Conservation (phyloP, 352 stramenopile genomes). For the Pythium apleroticum region DNA sequence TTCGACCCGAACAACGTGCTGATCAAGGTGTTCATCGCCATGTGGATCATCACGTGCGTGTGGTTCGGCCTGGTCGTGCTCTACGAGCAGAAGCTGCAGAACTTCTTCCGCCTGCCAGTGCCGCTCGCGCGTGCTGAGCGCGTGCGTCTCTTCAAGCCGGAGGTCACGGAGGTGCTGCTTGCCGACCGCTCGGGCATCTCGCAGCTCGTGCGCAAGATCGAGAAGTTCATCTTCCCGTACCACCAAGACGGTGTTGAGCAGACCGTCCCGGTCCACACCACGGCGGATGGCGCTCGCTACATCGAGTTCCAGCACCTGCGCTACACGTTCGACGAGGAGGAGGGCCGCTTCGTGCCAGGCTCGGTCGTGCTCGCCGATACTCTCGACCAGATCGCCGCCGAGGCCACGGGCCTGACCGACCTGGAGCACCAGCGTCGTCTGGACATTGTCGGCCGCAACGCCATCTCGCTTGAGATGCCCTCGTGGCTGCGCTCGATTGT, state of each 20-base stretch:
- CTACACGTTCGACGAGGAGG: slow-evolving; percentile 30
- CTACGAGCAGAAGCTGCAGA: slow-evolving; percentile 26
- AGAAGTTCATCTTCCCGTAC: slow-evolving; percentile 28
- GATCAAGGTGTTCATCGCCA: slow-evolving; percentile 33
- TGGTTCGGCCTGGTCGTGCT: slow-evolving; percentile 31
- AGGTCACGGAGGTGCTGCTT: slow-evolving; percentile 27
- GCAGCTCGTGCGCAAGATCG: slow-evolving; percentile 24
- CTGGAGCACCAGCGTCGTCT: slow-evolving; percentile 25
- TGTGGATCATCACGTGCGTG: slow-evolving; percentile 26
- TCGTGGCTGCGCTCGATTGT: slow-evolving; percentile 27
- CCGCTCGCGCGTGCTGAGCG: slow-evolving; percentile 13
- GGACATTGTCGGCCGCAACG: slow-evolving; percentile 30
- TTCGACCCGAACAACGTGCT: slow-evolving; percentile 31
- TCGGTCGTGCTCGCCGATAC: slow-evolving; percentile 26
- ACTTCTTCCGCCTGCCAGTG: slow-evolving; percentile 30
- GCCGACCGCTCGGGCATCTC: slow-evolving; percentile 28
- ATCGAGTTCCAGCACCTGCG: slow-evolving; percentile 37
- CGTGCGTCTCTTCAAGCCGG: slow-evolving; percentile 33
- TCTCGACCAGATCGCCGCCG: slow-evolving; percentile 23
- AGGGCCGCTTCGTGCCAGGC: slow-evolving; percentile 29
- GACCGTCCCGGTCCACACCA: slow-evolving; percentile 29
- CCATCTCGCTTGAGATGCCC: slow-evolving; percentile 34
- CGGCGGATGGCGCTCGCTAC: slow-evolving; percentile 21
- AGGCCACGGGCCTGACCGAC: slow-evolving; percentile 25
- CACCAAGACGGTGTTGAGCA: slow-evolving; percentile 26